Percentiles rank a stretch among this genome's conserved stretches.
Evolutionary conservation across 2,329 filamentous ascomycete species (phyloP).

Genomic region (Monilinia polystroma): DNA sequence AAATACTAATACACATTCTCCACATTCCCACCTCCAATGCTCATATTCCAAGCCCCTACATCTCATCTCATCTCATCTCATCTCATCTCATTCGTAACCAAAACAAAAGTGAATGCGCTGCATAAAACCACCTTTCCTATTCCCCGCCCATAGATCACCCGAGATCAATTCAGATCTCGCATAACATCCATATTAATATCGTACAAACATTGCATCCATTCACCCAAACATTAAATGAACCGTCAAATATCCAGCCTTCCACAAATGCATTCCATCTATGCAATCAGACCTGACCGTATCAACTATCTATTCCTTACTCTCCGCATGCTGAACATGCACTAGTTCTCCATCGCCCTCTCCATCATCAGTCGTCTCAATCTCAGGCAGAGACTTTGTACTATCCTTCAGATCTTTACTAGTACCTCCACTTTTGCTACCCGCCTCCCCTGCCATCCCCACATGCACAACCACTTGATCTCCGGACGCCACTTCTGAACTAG

Average conservation of each 20-base stretch:
- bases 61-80: neutral
- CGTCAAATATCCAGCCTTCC: conserved; percentile 4
- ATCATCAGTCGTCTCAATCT: conserved; percentile 25
- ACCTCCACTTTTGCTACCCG: neutral
- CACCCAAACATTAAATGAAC: neutral
- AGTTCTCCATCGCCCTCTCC: conserved; percentile 31
- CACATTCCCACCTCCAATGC: neutral
- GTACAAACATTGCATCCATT: conserved; percentile 6
- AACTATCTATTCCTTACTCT: conserved; percentile 26
- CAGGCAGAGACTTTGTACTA: neutral
- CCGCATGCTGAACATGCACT: conserved; percentile 35
- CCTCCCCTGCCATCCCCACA: conserved; percentile 25
- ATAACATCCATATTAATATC: neutral
- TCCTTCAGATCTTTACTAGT: neutral
- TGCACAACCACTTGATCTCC: conserved; percentile 32
- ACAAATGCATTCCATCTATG: neutral
- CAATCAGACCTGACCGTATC: neutral
- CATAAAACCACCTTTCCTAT: neutral
- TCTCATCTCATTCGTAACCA: conserved; percentile 2
- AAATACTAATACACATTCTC: conserved; percentile 5
- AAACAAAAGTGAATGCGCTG: neutral
- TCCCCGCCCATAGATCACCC: neutral
- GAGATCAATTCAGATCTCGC: conserved; percentile 1
- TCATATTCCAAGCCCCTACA: neutral
- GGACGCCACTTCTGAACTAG: conserved; percentile 23